Conservation (phyloP, 176 grass and related monocot genomes). For the Leersia perrieri region DNA sequence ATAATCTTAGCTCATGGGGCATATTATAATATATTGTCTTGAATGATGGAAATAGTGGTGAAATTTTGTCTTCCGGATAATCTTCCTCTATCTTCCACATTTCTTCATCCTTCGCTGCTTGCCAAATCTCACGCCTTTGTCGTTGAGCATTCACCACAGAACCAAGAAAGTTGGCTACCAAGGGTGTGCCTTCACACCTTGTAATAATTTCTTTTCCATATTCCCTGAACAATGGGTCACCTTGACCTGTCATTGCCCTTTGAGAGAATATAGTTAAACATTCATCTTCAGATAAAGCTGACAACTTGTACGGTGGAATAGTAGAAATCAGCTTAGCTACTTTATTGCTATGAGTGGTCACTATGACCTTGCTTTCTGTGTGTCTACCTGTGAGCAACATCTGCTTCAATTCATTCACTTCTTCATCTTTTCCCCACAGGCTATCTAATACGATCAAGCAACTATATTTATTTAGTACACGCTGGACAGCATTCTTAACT, state of each 20-base stretch:
- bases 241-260: slow-evolving; percentile 31
- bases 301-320: slow-evolving; percentile 14
- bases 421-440: slow-evolving; percentile 48
- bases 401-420: slow-evolving; percentile 40
- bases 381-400: slow-evolving; percentile 39
- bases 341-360: slow-evolving; percentile 50
- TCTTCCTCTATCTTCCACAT: slow-evolving; percentile 51
- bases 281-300: slow-evolving; percentile 40
- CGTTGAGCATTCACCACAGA: slow-evolving; percentile 44
- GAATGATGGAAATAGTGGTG: slow-evolving; percentile 37
- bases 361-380: slow-evolving; percentile 45
- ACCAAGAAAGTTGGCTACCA: slow-evolving; percentile 49
- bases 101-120: slow-evolving; percentile 36
- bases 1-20: slow-evolving; percentile 49
- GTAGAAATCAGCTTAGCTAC: slow-evolving; percentile 49
- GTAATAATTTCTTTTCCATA: slow-evolving; percentile 48
- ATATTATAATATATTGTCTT: slow-evolving; percentile 53
- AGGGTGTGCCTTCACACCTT: slow-evolving; percentile 44
- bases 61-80: slow-evolving; percentile 36
- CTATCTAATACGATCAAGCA: slow-evolving; percentile 44
- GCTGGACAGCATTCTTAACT: slow-evolving; percentile 39
- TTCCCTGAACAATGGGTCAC: slow-evolving; percentile 38
- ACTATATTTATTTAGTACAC: slow-evolving; percentile 27
- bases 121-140: slow-evolving; percentile 41
- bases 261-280: slow-evolving; percentile 49